These are phyloP conservation scores for Colletotrichum tofieldiae DNA, from an alignment of 2,329 filamentous ascomycete genomes.

Conservation along the genomic window DNA sequence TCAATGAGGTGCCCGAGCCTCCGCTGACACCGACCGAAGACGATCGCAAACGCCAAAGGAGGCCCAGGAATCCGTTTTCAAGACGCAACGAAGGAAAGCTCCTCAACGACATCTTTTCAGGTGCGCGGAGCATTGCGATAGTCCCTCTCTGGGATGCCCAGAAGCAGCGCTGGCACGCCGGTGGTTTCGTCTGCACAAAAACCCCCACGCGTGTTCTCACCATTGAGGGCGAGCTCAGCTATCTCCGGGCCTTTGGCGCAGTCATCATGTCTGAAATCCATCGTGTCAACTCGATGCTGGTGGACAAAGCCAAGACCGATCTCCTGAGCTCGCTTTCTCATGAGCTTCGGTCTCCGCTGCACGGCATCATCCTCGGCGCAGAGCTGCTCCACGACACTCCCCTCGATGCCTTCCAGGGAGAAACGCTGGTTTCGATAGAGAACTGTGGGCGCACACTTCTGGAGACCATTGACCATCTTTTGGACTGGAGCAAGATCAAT, in stretches of 20 bases:
- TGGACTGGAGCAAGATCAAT: slow-evolving; percentile 61
- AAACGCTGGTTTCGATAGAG: slow-evolving; percentile 61
- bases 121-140: slow-evolving; percentile 62
- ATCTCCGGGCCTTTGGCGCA: slow-evolving; percentile 66
- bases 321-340: slow-evolving; percentile 74
- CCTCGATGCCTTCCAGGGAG: slow-evolving; percentile 59
- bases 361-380: slow-evolving; percentile 70
- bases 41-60: neutral
- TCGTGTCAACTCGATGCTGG: slow-evolving; percentile 55
- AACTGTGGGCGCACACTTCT: slow-evolving; percentile 62
- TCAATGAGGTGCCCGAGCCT: neutral
- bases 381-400: slow-evolving; percentile 69
- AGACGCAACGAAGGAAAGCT: slow-evolving; percentile 48
- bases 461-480: slow-evolving; percentile 65
- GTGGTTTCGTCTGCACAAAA: slow-evolving; percentile 65
- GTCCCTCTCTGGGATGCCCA: slow-evolving; percentile 65
- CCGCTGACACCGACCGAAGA: neutral
- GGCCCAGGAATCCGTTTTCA: slow-evolving; percentile 15
- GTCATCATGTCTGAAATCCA: slow-evolving; percentile 71
- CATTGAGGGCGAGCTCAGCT: slow-evolving; percentile 64
- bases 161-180: slow-evolving; percentile 64
- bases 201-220: slow-evolving; percentile 61
- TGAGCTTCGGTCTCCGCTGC: slow-evolving; percentile 73
- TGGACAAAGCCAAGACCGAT: slow-evolving; percentile 68
- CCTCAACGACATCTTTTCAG: slow-evolving; percentile 57